phyloP scores from a whole-genome alignment of 495 filamentous ascomycete genomes.

The Penicillium diatomitis region DNA sequence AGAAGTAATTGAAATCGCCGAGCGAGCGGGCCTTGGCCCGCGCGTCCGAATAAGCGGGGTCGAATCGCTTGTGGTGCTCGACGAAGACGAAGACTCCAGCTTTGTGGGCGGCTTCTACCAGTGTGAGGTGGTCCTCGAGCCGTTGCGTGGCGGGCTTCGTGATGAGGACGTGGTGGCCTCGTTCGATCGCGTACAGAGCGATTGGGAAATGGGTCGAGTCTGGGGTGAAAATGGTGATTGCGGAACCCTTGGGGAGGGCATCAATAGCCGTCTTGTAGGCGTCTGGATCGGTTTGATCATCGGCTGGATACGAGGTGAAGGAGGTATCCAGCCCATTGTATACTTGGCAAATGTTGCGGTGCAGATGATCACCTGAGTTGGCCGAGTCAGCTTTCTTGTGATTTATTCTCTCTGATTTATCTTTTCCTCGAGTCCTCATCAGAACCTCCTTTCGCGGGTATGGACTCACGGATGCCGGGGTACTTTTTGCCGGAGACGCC shows the following conservation, averaged over 20 bases:
- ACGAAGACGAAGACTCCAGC: conserved; percentile 83
- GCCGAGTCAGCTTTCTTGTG: conserved; percentile 1
- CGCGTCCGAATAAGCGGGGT: conserved; percentile 86
- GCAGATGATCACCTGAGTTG: conserved; percentile 62
- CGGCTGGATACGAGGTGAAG: conserved; percentile 72
- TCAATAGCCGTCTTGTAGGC: conserved; percentile 90
- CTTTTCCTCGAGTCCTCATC: not conserved
- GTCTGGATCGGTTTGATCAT: conserved; percentile 61
- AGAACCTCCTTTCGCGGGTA: too few relatives aligned
- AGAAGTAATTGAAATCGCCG: conserved; percentile 97
- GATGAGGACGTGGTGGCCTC: conserved; percentile 79
- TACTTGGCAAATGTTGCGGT: conserved; percentile 76
- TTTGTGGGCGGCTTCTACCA: conserved; percentile 62
- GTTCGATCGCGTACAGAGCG: conserved; percentile 83
- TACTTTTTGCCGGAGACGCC: conserved; percentile 82
- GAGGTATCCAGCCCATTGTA: conserved; percentile 82
- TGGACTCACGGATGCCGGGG: conserved; percentile 71
- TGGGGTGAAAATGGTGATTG: conserved; percentile 94
- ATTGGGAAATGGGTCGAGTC: conserved; percentile 94
- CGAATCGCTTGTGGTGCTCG: conserved; percentile 94
- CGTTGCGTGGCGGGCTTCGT: conserved; percentile 92
- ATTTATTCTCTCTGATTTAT: not conserved
- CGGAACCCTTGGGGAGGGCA: conserved; percentile 68
- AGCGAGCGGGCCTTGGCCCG: conserved; percentile 58
- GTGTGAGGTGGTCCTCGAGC: conserved; percentile 65